Conservation (phyloP, 108 stramenopile genomes). For the Aurantiochytrium sp. region DNA sequence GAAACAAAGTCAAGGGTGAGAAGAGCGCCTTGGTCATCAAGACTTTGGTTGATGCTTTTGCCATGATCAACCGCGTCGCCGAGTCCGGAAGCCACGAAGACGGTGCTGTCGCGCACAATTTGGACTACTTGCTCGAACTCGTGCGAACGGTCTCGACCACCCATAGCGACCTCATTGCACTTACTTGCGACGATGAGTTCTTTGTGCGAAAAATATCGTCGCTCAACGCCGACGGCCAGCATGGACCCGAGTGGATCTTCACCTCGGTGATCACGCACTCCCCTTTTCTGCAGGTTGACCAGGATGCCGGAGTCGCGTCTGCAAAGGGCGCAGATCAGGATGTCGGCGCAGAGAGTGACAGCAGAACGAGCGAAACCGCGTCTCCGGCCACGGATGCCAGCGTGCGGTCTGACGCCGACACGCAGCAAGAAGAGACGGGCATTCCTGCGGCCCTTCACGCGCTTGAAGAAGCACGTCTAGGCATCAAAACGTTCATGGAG, state of each 20-base stretch:
- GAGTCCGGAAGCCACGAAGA: background rate
- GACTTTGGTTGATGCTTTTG: background rate
- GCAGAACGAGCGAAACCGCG: too few relatives aligned
- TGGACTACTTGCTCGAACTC: background rate
- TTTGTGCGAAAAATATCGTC: background rate
- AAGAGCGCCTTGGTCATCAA: slow-evolving; percentile 1
- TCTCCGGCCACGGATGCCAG: too few relatives aligned
- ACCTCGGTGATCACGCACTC: background rate
- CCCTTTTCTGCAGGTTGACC: background rate
- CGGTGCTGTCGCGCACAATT: background rate
- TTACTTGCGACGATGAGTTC: background rate
- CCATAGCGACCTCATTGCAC: background rate
- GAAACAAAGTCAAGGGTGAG: background rate
- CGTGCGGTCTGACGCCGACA: too few relatives aligned
- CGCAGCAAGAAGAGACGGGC: background rate
- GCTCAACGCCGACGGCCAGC: background rate
- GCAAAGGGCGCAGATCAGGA: too few relatives aligned
- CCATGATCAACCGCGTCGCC: background rate
- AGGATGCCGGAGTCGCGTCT: too few relatives aligned
- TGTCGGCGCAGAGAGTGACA: too few relatives aligned
- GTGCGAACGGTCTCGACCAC: background rate
- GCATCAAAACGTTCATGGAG: background rate
- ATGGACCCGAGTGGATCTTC: background rate
- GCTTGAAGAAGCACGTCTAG: background rate
- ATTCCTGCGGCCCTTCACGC: background rate